Evolutionary conservation across 371 early-diverging fungal species (phyloP), one percentile per base, ranked within the genome.

Genomic region (Mucor circinelloides): DNA sequence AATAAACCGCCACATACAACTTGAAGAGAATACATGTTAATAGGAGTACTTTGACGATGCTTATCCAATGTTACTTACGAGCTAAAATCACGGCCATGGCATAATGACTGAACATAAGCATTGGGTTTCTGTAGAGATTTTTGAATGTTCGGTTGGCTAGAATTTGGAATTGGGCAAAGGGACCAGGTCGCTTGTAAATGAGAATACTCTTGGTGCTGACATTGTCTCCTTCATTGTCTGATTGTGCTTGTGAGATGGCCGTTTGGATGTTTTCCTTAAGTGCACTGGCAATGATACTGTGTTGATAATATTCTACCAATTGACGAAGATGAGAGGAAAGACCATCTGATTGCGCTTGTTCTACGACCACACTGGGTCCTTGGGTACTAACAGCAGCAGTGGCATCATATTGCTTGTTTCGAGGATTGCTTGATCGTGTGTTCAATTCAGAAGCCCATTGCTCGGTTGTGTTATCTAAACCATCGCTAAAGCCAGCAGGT

Each of bases 91-190:
- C 83, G 5, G 91, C 87, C 69, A 94, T 86, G 15, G 86, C 81
- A 75, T 93, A 95, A 77, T 96, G 95, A 58, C 91, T 83, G 61
- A 91, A 84, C 88, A 96, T 89, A 46, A 95, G 77, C 77, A 90
- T 86, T 3, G 94, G 95, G 63, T 94, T 95, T 12, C 97, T 88
- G 68, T 94, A 94, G 6, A 97, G 78, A 66, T 95, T 93, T 67
- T 90, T 91, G 78, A 97, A 90, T 2, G 95, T 93, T 44, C 97
- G 82, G 15, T 89, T 86, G 17, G 92, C 88, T 31, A 97, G 75
- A 27, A 97, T 93, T 48, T 71, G 81, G 76, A 95, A 94, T 69
- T 97, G 97, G 4, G 87, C 88, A 62, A 81, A 80, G 66, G 86
- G 84, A 0, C 91, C 83, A 6, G 93, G 89, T 2, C 93, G 87